These are phyloP conservation scores for Cercospora beticola DNA, from an alignment of 2,329 filamentous ascomycete species.

Conservation along the genomic window DNA sequence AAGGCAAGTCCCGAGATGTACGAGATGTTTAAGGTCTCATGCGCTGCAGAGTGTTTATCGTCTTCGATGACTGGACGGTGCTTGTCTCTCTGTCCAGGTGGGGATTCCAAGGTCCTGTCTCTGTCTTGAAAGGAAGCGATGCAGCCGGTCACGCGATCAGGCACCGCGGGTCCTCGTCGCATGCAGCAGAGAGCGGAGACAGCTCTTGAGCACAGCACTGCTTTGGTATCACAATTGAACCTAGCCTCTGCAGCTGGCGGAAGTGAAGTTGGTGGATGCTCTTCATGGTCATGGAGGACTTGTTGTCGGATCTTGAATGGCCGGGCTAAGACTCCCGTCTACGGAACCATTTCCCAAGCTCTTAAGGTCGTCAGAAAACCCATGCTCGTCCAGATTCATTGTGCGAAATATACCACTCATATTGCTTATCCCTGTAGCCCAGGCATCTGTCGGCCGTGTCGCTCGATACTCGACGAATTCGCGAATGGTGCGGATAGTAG, in stretches of 20 bases:
- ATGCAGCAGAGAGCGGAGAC: not conserved
- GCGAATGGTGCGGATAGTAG: constrained; percentile 73
- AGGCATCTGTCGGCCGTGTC: constrained; percentile 30
- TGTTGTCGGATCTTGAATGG: constrained; percentile 27
- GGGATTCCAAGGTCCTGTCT: not conserved
- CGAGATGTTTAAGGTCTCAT: not conserved
- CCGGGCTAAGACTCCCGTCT: constrained; percentile 20
- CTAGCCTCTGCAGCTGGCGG: not conserved
- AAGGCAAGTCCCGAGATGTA: not conserved
- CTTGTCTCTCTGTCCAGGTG: not conserved
- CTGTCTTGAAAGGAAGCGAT: not conserved
- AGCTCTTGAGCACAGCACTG: not conserved
- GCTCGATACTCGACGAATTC: constrained; percentile 61
- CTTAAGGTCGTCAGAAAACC: constrained; percentile 23
- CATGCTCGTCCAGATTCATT: constrained; percentile 36
- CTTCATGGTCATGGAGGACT: constrained; percentile 19
- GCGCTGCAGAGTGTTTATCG: not conserved
- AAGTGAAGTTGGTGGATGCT: not conserved
- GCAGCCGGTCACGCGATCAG: not conserved
- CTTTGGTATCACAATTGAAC: not conserved
- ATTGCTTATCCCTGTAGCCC: constrained; percentile 33
- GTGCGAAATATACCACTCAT: constrained; percentile 43
- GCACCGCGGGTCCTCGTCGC: not conserved
- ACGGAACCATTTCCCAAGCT: constrained; percentile 23
- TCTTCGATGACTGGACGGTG: not conserved